Conservation (phyloP, 1,139 yeast species). For the Sugiyamaella castrensis region DNA sequence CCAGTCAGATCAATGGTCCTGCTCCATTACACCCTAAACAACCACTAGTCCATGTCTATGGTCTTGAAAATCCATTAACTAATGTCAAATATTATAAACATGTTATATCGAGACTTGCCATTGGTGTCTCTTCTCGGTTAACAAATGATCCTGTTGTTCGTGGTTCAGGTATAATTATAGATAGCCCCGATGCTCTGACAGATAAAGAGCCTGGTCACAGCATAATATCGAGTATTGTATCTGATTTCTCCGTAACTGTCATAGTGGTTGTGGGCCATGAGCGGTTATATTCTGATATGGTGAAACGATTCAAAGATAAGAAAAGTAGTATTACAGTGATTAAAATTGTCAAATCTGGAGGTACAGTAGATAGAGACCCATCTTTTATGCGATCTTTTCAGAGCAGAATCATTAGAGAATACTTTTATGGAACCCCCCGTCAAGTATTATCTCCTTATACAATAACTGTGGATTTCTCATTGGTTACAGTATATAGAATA, state of each 20-base stretch:
- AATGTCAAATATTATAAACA: slow-evolving; percentile 62
- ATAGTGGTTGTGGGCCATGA: slow-evolving; percentile 43
- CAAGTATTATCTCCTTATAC: slow-evolving; percentile 77
- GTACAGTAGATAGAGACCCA: slow-evolving; percentile 73
- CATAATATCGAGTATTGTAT: slow-evolving; percentile 56
- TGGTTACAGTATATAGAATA: slow-evolving; percentile 52
- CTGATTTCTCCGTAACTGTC: slow-evolving; percentile 52
- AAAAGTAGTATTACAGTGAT: slow-evolving; percentile 43
- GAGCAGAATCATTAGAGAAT: slow-evolving; percentile 74
- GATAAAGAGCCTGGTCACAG: slow-evolving; percentile 42
- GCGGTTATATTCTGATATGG: slow-evolving; percentile 61
- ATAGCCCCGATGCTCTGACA: slow-evolving; percentile 58
- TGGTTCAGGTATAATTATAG: slow-evolving; percentile 69
- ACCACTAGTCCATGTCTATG: slow-evolving; percentile 79
- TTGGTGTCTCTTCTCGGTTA: slow-evolving; percentile 55
- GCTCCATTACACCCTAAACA: slow-evolving; percentile 79
- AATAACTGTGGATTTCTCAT: slow-evolving; percentile 51
- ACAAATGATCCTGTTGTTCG: slow-evolving; percentile 53
- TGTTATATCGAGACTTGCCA: slow-evolving; percentile 55
- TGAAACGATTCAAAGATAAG: slow-evolving; percentile 49
- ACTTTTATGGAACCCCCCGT: slow-evolving; percentile 75
- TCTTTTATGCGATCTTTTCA: slow-evolving; percentile 66
- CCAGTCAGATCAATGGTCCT: slow-evolving; percentile 84
- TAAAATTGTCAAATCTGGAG: slow-evolving; percentile 69
- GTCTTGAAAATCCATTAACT: slow-evolving; percentile 58